Percentiles rank a stretch among this genome's conserved stretches.
Conservation (phyloP, 169 alveolate genomes). For the Perkinsus marinus region DNA sequence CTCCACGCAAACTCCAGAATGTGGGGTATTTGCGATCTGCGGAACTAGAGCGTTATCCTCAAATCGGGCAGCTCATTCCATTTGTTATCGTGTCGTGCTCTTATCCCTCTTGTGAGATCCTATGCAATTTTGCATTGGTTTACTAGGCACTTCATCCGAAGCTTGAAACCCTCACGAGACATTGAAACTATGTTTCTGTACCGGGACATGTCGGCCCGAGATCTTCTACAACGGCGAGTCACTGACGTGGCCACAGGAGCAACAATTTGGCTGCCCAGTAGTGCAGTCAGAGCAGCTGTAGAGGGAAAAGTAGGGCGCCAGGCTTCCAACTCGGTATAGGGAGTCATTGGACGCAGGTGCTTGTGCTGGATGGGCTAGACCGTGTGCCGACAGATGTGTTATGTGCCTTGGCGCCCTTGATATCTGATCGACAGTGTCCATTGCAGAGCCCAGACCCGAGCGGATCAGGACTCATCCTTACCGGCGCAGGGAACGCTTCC, state of each 20-base stretch:
- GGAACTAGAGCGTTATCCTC: too few relatives aligned
- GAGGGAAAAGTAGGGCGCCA: background rate
- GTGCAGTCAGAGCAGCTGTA: background rate
- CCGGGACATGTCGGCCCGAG: background rate
- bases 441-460: background rate
- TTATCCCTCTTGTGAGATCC: too few relatives aligned
- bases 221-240: background rate
- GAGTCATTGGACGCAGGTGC: background rate
- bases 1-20: too few relatives aligned
- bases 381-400: background rate
- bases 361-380: background rate
- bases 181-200: background rate
- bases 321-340: background rate
- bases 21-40: too few relatives aligned
- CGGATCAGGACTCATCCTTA: background rate
- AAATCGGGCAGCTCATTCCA: too few relatives aligned
- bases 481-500: background rate
- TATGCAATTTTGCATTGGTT: too few relatives aligned
- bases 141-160: background rate
- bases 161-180: background rate
- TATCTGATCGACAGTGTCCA: background rate
- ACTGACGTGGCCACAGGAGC: background rate
- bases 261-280: background rate
- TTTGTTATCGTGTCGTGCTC: too few relatives aligned
- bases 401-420: background rate